phyloP scores from a whole-genome alignment of 2,329 filamentous ascomycete genomes.

The Myriosclerotinia scirpicola region DNA sequence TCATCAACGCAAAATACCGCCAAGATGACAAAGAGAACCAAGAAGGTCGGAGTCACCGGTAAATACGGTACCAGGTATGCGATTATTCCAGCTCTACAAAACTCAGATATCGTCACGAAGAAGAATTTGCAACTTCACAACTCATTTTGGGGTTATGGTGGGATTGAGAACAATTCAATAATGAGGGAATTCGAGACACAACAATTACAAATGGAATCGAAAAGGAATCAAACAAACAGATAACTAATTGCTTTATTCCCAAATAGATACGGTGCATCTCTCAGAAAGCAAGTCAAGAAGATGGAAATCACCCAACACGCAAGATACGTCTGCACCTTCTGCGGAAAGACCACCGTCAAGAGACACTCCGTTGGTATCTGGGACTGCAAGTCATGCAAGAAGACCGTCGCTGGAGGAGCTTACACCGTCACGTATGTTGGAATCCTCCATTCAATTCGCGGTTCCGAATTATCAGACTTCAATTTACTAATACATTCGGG shows the following conservation, averaged over 20 bases:
- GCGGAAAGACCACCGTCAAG: conserved; percentile 94
- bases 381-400: conserved; percentile 94
- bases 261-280: conserved; percentile 91
- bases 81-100: conserved; percentile 34
- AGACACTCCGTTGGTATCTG: conserved; percentile 92
- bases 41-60: conserved; percentile 98
- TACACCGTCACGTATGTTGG: conserved; percentile 91
- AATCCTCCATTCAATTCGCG: neutral
- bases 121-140: conserved; percentile 13
- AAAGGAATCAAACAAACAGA: conserved; percentile 11
- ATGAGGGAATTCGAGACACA: conserved; percentile 2
- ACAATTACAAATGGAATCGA: neutral
- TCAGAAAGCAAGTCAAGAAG: conserved; percentile 99
- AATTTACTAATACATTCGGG: conserved; percentile 5
- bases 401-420: conserved; percentile 89
- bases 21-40: conserved; percentile 94
- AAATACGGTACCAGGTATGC: conserved; percentile 96
- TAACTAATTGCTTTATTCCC: conserved; percentile 31
- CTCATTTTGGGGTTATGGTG: neutral
- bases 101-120: neutral
- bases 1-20: conserved; percentile 44
- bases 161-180: neutral
- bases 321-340: conserved; percentile 97
- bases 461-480: neutral
- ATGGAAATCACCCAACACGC: conserved; percentile 99